A percentile compares a stretch with the other conserved stretches of the same genome.
These are phyloP conservation scores for Alternaria burnsii DNA, from an alignment of 2,329 filamentous ascomycete species.

Conservation along the genomic window DNA sequence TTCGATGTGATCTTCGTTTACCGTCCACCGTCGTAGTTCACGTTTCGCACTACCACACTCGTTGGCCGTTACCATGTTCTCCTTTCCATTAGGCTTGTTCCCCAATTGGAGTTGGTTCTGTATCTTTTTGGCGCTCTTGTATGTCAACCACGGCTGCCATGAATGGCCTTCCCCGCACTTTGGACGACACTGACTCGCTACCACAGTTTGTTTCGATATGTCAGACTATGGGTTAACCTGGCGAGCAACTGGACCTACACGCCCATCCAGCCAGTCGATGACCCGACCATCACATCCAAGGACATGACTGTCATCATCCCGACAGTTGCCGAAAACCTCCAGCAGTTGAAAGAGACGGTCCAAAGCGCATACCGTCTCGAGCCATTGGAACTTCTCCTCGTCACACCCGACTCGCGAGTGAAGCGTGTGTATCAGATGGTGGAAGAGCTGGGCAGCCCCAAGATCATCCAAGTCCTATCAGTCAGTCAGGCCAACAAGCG, in stretches of 20 bases:
- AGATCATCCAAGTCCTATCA: conserved; percentile 76
- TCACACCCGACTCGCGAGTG: conserved; percentile 84
- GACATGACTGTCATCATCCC: conserved; percentile 96
- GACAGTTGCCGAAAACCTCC: conserved; percentile 86
- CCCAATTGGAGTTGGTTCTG: conserved; percentile 53
- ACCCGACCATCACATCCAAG: conserved; percentile 78
- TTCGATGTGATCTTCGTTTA: conserved; percentile 52
- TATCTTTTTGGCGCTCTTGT: conserved; percentile 49
- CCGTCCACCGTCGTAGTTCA: conserved; percentile 45
- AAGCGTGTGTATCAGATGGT: conserved; percentile 71
- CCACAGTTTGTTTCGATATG: conserved; percentile 82
- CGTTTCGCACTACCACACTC: conserved; percentile 48
- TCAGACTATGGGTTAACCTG: conserved; percentile 84
- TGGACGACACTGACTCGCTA: conserved; percentile 34
- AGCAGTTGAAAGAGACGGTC: conserved; percentile 83
- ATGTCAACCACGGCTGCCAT: conserved; percentile 25
- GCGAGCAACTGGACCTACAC: conserved; percentile 80
- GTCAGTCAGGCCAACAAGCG: conserved; percentile 93
- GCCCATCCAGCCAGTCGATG: conserved; percentile 81
- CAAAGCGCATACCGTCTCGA: conserved; percentile 76
- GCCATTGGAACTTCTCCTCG: conserved; percentile 78
- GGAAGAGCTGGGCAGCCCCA: conserved; percentile 53
- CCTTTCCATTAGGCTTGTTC: conserved; percentile 47
- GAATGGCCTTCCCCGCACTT: conserved; percentile 13
- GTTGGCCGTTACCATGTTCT: conserved; percentile 51